Base-by-base conservation (phyloP, 129 eudicot genomes). In the Chrysanthemum lavandulifolium region DNA sequence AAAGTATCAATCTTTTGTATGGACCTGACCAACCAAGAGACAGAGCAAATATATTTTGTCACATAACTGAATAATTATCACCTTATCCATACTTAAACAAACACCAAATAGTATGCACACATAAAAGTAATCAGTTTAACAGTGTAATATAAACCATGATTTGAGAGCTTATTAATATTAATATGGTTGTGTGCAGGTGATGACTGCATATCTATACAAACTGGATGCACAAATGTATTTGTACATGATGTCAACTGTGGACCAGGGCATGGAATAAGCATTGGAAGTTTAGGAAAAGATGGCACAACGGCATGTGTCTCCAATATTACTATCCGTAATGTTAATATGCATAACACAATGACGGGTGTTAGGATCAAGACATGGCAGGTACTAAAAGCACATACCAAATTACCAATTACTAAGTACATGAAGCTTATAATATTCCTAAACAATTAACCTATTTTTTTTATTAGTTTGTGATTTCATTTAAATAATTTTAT, bases 261-360 rank as follows among this genome's bases (percentile, higher is more conserved):
- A 61, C 98, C 98, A 2, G 98, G 98, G 78, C 98, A 90, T 77
- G 97, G 98, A 64, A 93, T 93, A 78, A 93, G 98, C 79, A 93
- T 93, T 58, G 98, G 98, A 47, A 80, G 95, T 49, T 83, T 93
- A 48, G 98, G 98, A 75, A 90, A 78, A 80, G 88, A 87, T 54
- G 85, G 80, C 65, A 86, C 95, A 23, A 90, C 84, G 70, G 98
- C 98, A 57, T 93, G 98, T 74, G 98, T 93, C 27, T 89, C 98
- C 36, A 93, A 93, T 67, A 88, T 89, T 52, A 93, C 98, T 47
- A 91, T 93, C 65, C 81, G 89, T 53, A 83, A 93, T 69, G 60
- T 87, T 27, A 76, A 69, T 52, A 85, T 93, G 96, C 90, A 84
- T 19, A 84, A 86, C 75, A 93, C 98, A 23, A 90, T 84, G 98